Evolutionary conservation across 148 eudicot species (phyloP).

Genomic region (Cornus florida): DNA sequence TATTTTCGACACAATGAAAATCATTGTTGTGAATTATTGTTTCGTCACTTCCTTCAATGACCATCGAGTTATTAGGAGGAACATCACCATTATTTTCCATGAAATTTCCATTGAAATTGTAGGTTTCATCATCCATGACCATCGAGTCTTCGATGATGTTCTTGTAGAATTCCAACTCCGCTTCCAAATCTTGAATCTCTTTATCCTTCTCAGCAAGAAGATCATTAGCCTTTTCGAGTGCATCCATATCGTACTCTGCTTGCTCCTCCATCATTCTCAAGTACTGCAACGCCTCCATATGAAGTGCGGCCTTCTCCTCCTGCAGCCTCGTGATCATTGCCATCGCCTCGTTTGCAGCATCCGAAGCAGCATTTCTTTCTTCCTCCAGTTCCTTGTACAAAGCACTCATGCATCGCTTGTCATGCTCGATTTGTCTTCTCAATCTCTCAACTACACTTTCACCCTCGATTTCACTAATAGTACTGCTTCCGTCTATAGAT

Average conservation of each 20-base stretch:
- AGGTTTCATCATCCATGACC: constrained; percentile 18
- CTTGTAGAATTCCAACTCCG: constrained; percentile 51
- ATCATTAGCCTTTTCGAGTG: constrained; percentile 64
- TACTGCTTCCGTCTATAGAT: constrained; percentile 35
- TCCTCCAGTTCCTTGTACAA: constrained; percentile 66
- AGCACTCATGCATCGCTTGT: constrained; percentile 30
- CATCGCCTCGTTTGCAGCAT: constrained; percentile 77
- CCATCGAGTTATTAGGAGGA: no score
- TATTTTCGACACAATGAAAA: no score
- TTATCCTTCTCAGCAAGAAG: constrained; percentile 67
- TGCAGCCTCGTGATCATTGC: constrained; percentile 88
- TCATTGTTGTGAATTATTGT: no score
- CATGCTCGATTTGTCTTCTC: constrained; percentile 48
- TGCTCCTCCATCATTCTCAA: constrained; percentile 88
- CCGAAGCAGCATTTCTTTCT: constrained; percentile 71
- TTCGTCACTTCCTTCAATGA: no score
- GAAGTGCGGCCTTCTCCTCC: constrained; percentile 75
- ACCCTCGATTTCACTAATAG: constrained; percentile 42
- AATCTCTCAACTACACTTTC: constrained; percentile 43
- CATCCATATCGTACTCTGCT: constrained; percentile 75
- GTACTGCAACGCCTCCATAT: constrained; percentile 82
- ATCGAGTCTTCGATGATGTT: constrained; percentile 38
- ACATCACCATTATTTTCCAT: no score
- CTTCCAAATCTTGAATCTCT: constrained; percentile 70
- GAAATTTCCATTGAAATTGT: neutral